Conservation (phyloP, 2,329 filamentous ascomycete genomes). For the Cryoendolithus antarcticus region DNA sequence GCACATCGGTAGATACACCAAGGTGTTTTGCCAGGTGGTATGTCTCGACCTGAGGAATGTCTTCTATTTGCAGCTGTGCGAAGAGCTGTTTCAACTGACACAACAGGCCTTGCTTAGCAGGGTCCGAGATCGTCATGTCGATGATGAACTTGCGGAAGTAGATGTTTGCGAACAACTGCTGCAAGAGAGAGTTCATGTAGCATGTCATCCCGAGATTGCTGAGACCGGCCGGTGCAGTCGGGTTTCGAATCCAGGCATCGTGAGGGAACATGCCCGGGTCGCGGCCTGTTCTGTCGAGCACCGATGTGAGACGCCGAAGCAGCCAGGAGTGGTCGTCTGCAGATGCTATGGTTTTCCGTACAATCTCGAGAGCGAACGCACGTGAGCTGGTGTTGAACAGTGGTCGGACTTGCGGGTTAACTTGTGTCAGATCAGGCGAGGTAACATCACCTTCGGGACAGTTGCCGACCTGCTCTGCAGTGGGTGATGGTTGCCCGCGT, state of each 20-base stretch:
- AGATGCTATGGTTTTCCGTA: constrained; percentile 6
- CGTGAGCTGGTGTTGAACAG: constrained; percentile 12
- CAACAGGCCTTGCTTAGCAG: constrained; percentile 55
- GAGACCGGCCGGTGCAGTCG: constrained; percentile 41
- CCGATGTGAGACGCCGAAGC: background rate
- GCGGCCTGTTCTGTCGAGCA: background rate
- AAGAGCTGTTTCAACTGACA: constrained; percentile 71
- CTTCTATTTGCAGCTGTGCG: constrained; percentile 71
- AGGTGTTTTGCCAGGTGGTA: constrained; percentile 60
- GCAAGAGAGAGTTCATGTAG: constrained; percentile 89
- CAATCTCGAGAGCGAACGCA: constrained; percentile 11
- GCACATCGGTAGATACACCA: constrained; percentile 71
- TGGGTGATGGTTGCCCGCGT: too few relatives aligned
- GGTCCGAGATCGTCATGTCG: constrained; percentile 34
- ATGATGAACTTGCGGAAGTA: constrained; percentile 79
- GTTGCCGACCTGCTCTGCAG: too few relatives aligned
- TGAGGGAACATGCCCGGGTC: background rate
- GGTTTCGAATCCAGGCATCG: constrained; percentile 32
- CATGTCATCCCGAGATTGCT: constrained; percentile 90
- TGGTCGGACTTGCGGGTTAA: background rate
- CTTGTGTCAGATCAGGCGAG: too few relatives aligned
- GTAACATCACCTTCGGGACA: too few relatives aligned
- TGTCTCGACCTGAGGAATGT: constrained; percentile 61
- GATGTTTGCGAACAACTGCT: constrained; percentile 92
- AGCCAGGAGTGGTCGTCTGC: constrained; percentile 1